Evolutionary conservation across 805 yeast genomes (phyloP), one percentile per base, ranked within the genome.

Genomic region (Wickerhamiella galacta): DNA sequence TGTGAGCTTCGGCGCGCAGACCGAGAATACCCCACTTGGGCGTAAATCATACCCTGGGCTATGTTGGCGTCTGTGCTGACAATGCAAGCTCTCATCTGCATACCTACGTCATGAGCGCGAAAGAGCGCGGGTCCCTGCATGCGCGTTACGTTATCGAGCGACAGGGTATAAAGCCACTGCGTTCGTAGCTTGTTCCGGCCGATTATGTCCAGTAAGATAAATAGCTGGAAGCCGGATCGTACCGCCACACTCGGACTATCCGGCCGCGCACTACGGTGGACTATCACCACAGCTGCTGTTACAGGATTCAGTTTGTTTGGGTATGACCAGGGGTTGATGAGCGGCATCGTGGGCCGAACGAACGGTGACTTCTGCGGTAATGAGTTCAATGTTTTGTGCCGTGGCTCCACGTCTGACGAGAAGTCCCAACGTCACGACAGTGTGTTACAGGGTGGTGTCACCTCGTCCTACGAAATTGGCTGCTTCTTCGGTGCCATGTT

Each of bases 401-500:
- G 27, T 3, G 37, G 31, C 17, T 18, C 22, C 15, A n/a, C 20
- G 3, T 30, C 30, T 1, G 23, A 28, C 6, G 12, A 24, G 42
- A 47, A 52, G 37, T 36, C 49, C 14, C 41, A 37, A 7, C 42
- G 49, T 33, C 74, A 71, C 43, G 69, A 72, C 32, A 63, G 70
- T 30, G 75, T 73, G 17, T 48, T 60, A 32, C 82, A 75, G 56
- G 85, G 83, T 58, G 79, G 76, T 12, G 75, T 52, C 21, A 52
- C 56, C 8, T 35, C 59, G 1, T 46, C 54, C 25, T 77, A 76
- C 46, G 85, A 78, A 29, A 46, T 77, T 27, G 92, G 87, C 30
- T 75, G 83, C 56, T 72, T 76, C 62, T 61, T 66, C 42, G 85
- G 87, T 41, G 80, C 85, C 6, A 46, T 76, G 24, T 61, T 69